These are phyloP conservation scores for Aspergillus bridgeri DNA, from an alignment of 495 filamentous ascomycete species.

Conservation along the genomic window DNA sequence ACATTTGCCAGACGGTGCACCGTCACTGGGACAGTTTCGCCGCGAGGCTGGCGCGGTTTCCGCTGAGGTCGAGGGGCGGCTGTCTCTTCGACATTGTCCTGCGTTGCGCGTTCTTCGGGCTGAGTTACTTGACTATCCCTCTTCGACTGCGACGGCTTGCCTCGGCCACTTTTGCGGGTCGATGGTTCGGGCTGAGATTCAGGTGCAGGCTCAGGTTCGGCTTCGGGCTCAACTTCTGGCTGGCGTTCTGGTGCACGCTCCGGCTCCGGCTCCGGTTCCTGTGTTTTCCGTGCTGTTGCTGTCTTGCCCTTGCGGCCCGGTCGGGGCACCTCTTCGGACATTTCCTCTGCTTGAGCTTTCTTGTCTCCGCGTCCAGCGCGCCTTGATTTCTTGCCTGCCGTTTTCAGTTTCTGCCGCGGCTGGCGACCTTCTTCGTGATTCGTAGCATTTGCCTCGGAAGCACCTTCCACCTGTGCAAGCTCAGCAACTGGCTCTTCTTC, in stretches of 20 bases:
- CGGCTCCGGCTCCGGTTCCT: conserved; percentile 9
- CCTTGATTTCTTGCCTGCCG: background rate
- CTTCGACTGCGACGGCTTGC: conserved; percentile 14
- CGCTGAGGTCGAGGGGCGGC: conserved; percentile 9
- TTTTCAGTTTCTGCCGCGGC: background rate
- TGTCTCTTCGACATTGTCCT: conserved; percentile 17
- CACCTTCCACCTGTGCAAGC: conserved; percentile 3
- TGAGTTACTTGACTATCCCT: conserved; percentile 16
- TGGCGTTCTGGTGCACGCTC: conserved; percentile 1
- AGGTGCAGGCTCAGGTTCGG: conserved; percentile 4
- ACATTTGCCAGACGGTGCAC: conserved; percentile 43
- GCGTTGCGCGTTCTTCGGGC: conserved; percentile 12
- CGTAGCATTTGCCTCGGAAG: background rate
- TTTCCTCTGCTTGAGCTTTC: background rate
- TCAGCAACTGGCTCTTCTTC: conserved; percentile 4
- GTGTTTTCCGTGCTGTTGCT: background rate
- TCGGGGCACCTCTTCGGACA: background rate
- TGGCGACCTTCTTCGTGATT: conserved; percentile 1
- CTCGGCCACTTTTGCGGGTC: conserved; percentile 17
- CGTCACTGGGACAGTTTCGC: conserved; percentile 43
- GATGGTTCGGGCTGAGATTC: conserved; percentile 13
- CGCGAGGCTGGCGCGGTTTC: conserved; percentile 33
- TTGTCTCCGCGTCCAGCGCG: background rate
- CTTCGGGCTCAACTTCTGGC: conserved; percentile 9
- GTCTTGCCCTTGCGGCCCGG: background rate